Base-by-base conservation (phyloP, 2,329 filamentous ascomycete genomes). In the Curvularia eragrostidis region DNA sequence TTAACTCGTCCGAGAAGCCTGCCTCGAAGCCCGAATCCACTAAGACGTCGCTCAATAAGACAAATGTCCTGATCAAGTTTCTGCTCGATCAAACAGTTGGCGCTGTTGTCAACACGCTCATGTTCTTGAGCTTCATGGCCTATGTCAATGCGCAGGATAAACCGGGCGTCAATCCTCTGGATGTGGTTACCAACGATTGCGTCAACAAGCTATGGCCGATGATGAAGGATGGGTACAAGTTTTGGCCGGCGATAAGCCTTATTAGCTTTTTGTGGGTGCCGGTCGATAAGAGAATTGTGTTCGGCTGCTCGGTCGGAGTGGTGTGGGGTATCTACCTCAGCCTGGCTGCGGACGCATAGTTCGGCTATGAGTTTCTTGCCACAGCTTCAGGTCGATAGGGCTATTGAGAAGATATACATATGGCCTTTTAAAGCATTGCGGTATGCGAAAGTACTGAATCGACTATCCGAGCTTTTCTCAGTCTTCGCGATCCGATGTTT, bases 311-410 rank as follows among this genome's bases (percentile, higher is more conserved):
- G 49, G 89, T 89, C 18, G 90, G 91, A 5, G 82, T 94, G 23
- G 83, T 81, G 13, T 94, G 91, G 91, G 88, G 88, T 0, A 81
- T 93, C 41, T 93, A 91, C 74, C 80, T 93, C 77, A 91, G 89
- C 71, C 77, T 93, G 68, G 76, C 86, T 62, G 83, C 65, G 21
- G 71, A 60, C 26, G 67, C 61, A 38, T 72, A 58, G 59, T 48
- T 48, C 12, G 38, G n/a, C 23, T 26, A 21, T 2, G 32, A 5
- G 41, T 10, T 15, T 21, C 18, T 10, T 19, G 24, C 21, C n/a
- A 23, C n/a, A 13, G 10, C 23, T 19, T 32, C 10, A 1, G 26
- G 26, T 7, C 4, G 24, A 32, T 32, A 46, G n/a, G n/a, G 18
- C n/a, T 46, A 19, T 12, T 32, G 10, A 3, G 4, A 19, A 47